Evolutionary conservation across 768 basidiomycete genomes (phyloP).

Genomic region (Antrodiella citrinella): DNA sequence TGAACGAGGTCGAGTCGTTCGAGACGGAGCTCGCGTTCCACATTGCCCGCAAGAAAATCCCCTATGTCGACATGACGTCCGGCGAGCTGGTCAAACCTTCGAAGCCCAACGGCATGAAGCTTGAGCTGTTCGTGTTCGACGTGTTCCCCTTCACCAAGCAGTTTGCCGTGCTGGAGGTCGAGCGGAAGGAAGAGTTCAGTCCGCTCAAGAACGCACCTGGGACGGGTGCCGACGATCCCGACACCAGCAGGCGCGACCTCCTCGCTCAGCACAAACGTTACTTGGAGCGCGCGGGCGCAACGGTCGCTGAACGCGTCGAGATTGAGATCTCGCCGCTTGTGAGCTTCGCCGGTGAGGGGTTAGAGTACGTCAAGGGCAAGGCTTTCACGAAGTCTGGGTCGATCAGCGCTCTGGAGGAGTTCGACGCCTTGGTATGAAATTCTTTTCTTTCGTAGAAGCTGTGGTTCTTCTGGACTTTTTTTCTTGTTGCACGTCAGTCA

Average conservation of each 20-base stretch:
- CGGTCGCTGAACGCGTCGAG: constrained; percentile 63
- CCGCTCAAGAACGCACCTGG: constrained; percentile 97
- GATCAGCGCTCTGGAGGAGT: constrained; percentile 38
- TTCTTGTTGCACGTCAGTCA: background rate
- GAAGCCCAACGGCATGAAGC: constrained; percentile 98
- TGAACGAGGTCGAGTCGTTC: constrained; percentile 70
- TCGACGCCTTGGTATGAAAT: background rate
- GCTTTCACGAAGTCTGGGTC: constrained; percentile 68
- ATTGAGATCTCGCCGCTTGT: constrained; percentile 88
- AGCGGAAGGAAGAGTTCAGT: constrained; percentile 85
- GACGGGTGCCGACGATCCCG: constrained; percentile 81
- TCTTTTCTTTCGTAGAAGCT: background rate
- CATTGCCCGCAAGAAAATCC: constrained; percentile 96
- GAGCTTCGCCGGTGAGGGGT: constrained; percentile 88
- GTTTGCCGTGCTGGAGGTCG: constrained; percentile 86
- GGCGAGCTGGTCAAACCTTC: constrained; percentile 70
- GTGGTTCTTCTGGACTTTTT: background rate
- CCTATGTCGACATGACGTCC: constrained; percentile 62
- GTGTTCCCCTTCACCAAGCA: constrained; percentile 87
- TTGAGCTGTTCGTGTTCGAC: constrained; percentile 98
- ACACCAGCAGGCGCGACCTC: constrained; percentile 85
- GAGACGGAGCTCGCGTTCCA: constrained; percentile 92
- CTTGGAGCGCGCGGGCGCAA: constrained; percentile 73
- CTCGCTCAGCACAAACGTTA: constrained; percentile 83
- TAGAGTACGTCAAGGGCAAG: constrained; percentile 72